Percentiles rank a stretch among this genome's conserved stretches.
These are phyloP conservation scores for Flaveria brownii DNA, from an alignment of 129 eudicot species.

Conservation along the genomic window DNA sequence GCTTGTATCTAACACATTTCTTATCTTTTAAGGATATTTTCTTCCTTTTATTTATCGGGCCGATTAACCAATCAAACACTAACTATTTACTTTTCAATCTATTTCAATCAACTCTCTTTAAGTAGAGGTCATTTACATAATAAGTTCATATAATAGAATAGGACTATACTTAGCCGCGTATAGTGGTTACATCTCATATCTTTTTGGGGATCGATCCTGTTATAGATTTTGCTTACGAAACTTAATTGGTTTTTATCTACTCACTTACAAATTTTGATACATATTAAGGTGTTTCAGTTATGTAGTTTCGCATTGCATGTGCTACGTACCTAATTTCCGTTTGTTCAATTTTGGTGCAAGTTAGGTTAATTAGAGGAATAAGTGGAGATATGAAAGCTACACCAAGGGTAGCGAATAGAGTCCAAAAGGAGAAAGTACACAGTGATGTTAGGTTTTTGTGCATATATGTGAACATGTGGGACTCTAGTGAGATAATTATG, in stretches of 20 bases:
- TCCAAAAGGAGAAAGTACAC: conserved; percentile 1
- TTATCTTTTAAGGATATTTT: background rate
- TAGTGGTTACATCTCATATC: too few species aligned
- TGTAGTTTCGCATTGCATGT: background rate
- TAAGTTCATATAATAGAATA: too few species aligned
- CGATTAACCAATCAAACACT: too few species aligned
- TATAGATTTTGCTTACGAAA: background rate
- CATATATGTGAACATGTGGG: conserved; percentile 22
- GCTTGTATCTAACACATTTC: background rate
- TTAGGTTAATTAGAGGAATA: background rate
- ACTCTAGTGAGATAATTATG: conserved; percentile 9
- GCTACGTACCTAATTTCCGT: background rate
- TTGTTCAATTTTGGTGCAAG: background rate
- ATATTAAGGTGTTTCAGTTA: background rate
- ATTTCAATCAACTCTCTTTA: too few species aligned
- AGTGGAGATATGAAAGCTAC: conserved; percentile 24
- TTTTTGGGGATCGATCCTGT: too few species aligned
- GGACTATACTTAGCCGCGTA: too few species aligned
- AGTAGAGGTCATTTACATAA: too few species aligned
- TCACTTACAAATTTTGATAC: background rate
- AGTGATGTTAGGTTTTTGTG: conserved; percentile 28
- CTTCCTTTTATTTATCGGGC: too few species aligned
- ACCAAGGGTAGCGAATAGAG: conserved; percentile 17
- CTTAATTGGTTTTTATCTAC: background rate
- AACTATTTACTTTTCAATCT: too few species aligned